phyloP scores from a whole-genome alignment of 2,329 filamentous ascomycete species.

The Penicillium sp. region DNA sequence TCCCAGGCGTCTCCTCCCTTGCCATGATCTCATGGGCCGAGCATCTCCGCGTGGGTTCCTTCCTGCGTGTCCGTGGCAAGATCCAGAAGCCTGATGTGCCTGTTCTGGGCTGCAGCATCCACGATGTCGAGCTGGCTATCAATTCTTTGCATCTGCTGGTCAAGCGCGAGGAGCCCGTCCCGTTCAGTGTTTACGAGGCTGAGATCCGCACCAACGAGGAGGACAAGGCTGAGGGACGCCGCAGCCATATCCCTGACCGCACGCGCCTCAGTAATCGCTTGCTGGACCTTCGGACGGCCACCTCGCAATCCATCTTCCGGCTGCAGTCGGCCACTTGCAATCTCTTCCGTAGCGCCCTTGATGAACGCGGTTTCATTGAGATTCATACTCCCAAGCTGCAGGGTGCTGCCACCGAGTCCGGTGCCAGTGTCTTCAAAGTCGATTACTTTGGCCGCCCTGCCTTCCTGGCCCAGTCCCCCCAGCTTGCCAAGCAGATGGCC shows the following conservation, averaged over 20 bases:
- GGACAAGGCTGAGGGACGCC: slow-evolving; percentile 61
- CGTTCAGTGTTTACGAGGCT: slow-evolving; percentile 73
- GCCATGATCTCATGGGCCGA: slow-evolving; percentile 88
- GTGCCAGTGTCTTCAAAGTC: slow-evolving; percentile 87
- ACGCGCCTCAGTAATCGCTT: slow-evolving; percentile 80
- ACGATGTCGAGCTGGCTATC: slow-evolving; percentile 77
- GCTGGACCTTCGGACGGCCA: slow-evolving; percentile 82
- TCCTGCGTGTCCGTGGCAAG: slow-evolving; percentile 76
- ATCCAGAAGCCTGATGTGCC: slow-evolving; percentile 75
- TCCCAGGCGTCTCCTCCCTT: slow-evolving; percentile 67
- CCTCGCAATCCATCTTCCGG: slow-evolving; percentile 86
- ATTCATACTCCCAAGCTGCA: slow-evolving; percentile 94
- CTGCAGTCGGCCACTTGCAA: slow-evolving; percentile 81
- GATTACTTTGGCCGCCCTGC: slow-evolving; percentile 89
- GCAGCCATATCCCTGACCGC: slow-evolving; percentile 70
- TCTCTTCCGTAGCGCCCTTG: slow-evolving; percentile 77
- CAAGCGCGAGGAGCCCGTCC: slow-evolving; percentile 65
- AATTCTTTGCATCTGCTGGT: slow-evolving; percentile 68
- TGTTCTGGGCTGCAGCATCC: slow-evolving; percentile 76
- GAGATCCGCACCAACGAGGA: slow-evolving; percentile 66
- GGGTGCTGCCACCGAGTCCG: slow-evolving; percentile 87
- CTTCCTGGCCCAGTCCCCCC: slow-evolving; percentile 89
- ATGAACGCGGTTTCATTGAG: slow-evolving; percentile 81
- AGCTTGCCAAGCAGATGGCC: slow-evolving; percentile 90
- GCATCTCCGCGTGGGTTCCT: slow-evolving; percentile 76